Conservation (phyloP, 306 rosid genomes). For the Coriaria nepalensis region DNA sequence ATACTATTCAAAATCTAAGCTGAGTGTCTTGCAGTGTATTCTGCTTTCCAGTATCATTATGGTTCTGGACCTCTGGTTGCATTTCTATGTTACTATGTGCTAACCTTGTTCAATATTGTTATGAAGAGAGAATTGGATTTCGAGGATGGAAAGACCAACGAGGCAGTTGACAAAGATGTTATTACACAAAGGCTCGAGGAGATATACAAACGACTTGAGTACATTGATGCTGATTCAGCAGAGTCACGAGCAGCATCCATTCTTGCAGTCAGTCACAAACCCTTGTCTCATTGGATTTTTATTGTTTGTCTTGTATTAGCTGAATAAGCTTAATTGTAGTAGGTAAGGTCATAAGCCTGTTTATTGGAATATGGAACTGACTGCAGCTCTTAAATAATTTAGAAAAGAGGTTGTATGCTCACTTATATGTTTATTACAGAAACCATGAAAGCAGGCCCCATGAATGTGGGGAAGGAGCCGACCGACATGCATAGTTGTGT, state of each 20-base stretch:
- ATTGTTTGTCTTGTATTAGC: not conserved
- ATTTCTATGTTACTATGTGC: not conserved
- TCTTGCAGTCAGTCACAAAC: slow-evolving; percentile 64
- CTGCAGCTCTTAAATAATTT: too few species aligned
- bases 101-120: slow-evolving; percentile 5
- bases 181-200: slow-evolving; percentile 60
- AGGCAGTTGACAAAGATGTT: slow-evolving; percentile 36
- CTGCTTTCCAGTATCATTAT: not conserved
- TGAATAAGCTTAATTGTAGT: not conserved
- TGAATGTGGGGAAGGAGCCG: too few species aligned
- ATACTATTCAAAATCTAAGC: not conserved
- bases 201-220: slow-evolving; percentile 90
- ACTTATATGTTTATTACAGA: too few species aligned
- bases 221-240: slow-evolving; percentile 83
- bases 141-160: slow-evolving; percentile 43
- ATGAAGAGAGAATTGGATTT: slow-evolving; percentile 56
- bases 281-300: slow-evolving; percentile 1
- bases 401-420: too few species aligned
- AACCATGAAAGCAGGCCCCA: too few species aligned
- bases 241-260: slow-evolving; percentile 95
- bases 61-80: not conserved
- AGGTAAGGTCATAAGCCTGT: too few species aligned
- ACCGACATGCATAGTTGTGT: too few species aligned
- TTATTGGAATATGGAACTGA: too few species aligned
- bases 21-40: not conserved